Evolutionary conservation across 345 rosid genomes (phyloP), one percentile per base, ranked within the genome.

Genomic region (Rhodomyrtus tomentosa): DNA sequence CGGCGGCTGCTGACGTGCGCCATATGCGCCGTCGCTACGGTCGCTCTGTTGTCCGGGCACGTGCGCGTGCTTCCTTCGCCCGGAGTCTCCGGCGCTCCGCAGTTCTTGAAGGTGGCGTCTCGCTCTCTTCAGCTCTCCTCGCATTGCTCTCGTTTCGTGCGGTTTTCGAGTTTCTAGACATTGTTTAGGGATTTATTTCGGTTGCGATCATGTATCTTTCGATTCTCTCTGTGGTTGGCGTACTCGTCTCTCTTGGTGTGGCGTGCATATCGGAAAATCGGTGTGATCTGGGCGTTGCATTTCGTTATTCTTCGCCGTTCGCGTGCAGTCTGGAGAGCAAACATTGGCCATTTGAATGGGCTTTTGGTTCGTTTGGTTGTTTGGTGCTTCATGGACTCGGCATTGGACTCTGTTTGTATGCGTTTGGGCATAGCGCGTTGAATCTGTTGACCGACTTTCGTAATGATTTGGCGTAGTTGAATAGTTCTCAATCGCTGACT

Each of bases 1-100:
- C 90, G 95, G 88, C 90, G 85, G 86, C 16, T 90, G 84, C 87
- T 96, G 85, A 94, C 91, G 45, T 94, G 91, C 86, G 95, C 95
- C 88, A 90, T 92, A 54, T 90, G 95, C 84, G 86, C 84, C 72
- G 89, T 95, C 56, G 89, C 94, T 2, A 82, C 91, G 48, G 55
- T 89, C 58, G 92, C 92, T 27, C 85, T 92, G 14, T 84, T 93
- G 82, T 89, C 92, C 9, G 89, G 93, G 16, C 92, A 93, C 92
- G 86, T 91, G 18, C 92, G 89, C 85, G 88, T 92, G 36, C 87
- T 95, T 84, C 93, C 95, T 92, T 86, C 90, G 38, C 83, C 90
- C 29, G 88, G 55, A 62, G 85, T 90, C 84, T 85, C 91, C 51
- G 91, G 82, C 86, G 85, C 91, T 56, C 83, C 90, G 82, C 93